These are phyloP conservation scores for Kwoniella newhampshirensis DNA, from an alignment of 768 basidiomycete species.

Conservation along the genomic window DNA sequence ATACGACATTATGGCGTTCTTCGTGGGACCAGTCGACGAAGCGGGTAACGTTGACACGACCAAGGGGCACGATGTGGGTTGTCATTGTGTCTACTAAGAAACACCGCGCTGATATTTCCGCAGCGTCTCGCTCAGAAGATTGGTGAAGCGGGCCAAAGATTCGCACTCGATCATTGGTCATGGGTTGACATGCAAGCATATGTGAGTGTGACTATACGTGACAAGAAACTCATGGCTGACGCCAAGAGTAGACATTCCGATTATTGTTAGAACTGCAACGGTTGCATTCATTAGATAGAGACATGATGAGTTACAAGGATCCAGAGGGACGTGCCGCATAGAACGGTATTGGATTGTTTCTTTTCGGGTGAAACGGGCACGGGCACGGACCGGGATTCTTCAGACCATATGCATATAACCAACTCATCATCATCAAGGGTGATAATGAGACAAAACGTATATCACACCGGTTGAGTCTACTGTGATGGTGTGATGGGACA, in stretches of 20 bases:
- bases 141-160: constrained; percentile 48
- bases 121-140: constrained; percentile 51
- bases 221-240: not conserved
- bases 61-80: constrained; percentile 61
- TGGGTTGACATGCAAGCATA: constrained; percentile 53
- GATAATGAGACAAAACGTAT: too few species aligned
- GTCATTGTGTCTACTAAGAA: not conserved
- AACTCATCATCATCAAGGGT: too few species aligned
- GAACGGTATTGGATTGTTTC: not conserved
- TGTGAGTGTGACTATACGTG: constrained; percentile 29
- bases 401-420: too few species aligned
- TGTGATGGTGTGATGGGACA: too few species aligned
- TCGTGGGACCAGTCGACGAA: constrained; percentile 59
- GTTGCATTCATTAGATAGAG: constrained; percentile 42
- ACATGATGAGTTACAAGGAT: constrained; percentile 33
- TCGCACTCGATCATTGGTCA: constrained; percentile 49
- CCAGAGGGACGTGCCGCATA: constrained; percentile 7
- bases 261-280: constrained; percentile 45
- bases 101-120: constrained; percentile 1
- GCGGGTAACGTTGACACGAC: constrained; percentile 60
- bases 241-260: constrained; percentile 43
- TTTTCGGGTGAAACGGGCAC: too few species aligned
- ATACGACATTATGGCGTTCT: constrained; percentile 71
- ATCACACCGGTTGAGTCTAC: too few species aligned
- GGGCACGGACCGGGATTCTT: too few species aligned